A percentile compares a stretch with the other conserved stretches of the same genome.
phyloP scores from a whole-genome alignment of 495 filamentous ascomycete species.

The Talaromyces borbonicus region DNA sequence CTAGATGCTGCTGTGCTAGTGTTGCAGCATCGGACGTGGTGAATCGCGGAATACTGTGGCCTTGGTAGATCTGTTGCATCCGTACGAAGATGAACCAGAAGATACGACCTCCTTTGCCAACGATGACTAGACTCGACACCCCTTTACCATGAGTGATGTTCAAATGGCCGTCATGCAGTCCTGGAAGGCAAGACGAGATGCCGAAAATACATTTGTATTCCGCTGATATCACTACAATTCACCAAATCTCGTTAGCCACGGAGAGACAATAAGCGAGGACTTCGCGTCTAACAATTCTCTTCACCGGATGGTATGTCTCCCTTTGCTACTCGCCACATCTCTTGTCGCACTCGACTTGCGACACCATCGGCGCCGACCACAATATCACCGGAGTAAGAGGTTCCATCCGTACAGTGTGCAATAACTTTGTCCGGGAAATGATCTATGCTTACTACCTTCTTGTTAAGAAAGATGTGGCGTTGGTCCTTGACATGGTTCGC shows the following conservation, averaged over 20 bases:
- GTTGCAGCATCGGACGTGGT: constrained; percentile 9
- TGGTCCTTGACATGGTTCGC: constrained; percentile 10
- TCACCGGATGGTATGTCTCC: constrained; percentile 10
- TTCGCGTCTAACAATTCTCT: constrained; percentile 13
- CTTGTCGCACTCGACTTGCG: constrained; percentile 11
- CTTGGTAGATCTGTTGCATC: constrained; percentile 25
- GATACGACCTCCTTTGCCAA: constrained; percentile 12
- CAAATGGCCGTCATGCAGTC: constrained; percentile 5
- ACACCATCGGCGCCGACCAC: constrained; percentile 23
- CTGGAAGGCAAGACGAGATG: constrained; percentile 9
- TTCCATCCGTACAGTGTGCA: constrained; percentile 13
- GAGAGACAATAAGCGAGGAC: constrained; percentile 1
- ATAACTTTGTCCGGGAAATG: not conserved
- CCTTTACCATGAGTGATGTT: constrained; percentile 5
- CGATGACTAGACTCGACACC: constrained; percentile 8
- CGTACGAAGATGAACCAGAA: constrained; percentile 30
- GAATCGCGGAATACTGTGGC: constrained; percentile 26
- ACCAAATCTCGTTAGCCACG: constrained; percentile 11
- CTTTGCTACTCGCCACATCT: constrained; percentile 26
- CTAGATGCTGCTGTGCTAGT: not conserved
- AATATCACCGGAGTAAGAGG: constrained; percentile 14
- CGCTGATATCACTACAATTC: constrained; percentile 12
- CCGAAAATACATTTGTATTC: constrained; percentile 16
- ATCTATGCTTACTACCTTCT: constrained; percentile 11
- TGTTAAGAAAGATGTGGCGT: constrained; percentile 7